A percentile compares a stretch with the other conserved stretches of the same genome.
phyloP scores from a whole-genome alignment of 257 asterid species.

The Coffea canephora region DNA sequence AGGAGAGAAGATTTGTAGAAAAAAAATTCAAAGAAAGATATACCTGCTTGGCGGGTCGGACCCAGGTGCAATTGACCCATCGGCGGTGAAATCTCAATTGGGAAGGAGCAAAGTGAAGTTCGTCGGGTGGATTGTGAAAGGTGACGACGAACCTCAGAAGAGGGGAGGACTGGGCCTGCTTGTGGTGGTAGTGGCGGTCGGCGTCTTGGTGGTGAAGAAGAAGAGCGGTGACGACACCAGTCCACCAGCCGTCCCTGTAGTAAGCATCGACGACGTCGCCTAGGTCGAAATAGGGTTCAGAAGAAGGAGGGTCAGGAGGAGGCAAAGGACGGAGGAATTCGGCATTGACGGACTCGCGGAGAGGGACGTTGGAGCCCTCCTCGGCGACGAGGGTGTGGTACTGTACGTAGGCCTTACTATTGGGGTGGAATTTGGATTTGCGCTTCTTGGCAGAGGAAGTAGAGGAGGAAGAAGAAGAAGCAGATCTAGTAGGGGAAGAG shows the following conservation, averaged over 20 bases:
- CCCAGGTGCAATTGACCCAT: constrained; percentile 65
- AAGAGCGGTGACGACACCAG: constrained; percentile 38
- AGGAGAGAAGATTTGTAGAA: no score
- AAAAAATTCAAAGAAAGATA: no score
- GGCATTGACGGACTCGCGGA: constrained; percentile 38
- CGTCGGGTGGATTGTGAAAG: constrained; percentile 55
- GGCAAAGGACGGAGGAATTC: constrained; percentile 49
- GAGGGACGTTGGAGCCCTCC: constrained; percentile 32
- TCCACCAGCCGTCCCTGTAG: constrained; percentile 73
- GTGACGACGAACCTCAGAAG: constrained; percentile 33
- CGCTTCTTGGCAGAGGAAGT: background rate
- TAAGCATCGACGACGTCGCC: constrained; percentile 62
- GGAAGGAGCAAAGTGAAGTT: constrained; percentile 41
- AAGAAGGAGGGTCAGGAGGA: constrained; percentile 19
- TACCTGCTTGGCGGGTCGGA: constrained; percentile 56
- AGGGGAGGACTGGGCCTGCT: background rate
- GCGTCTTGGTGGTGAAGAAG: constrained; percentile 11
- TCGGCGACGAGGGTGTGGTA: constrained; percentile 41
- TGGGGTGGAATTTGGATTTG: background rate
- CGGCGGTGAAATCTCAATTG: constrained; percentile 60
- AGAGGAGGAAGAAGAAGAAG: background rate
- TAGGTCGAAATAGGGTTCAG: constrained; percentile 21
- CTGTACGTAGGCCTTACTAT: constrained; percentile 34
- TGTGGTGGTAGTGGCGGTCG: constrained; percentile 5
- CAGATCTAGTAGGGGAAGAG: background rate